Conservation (phyloP, 2,329 filamentous ascomycete species). For the Aspergillus bombycis region DNA sequence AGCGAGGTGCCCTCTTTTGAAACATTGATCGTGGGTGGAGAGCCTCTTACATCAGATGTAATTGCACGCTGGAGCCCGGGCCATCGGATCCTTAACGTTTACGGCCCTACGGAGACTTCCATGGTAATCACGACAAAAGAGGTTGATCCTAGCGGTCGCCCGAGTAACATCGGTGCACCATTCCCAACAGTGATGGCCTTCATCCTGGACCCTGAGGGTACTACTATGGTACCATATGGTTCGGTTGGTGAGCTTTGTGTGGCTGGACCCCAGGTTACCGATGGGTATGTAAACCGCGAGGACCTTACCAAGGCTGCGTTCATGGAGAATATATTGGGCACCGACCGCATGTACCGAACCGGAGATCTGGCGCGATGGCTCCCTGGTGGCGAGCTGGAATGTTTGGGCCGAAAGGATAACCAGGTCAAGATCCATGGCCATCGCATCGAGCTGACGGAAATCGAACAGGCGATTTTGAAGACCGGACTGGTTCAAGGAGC, state of each 20-base stretch:
- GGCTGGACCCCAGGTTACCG: constrained; percentile 18
- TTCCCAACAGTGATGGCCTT: constrained; percentile 16
- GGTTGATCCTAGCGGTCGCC: neutral
- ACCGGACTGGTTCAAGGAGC: neutral
- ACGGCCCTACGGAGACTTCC: constrained; percentile 8
- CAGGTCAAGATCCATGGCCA: constrained; percentile 61
- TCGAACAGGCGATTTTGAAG: constrained; percentile 14
- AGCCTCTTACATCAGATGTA: constrained; percentile 1
- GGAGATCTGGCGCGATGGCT: constrained; percentile 25
- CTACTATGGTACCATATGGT: constrained; percentile 17
- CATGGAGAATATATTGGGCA: neutral
- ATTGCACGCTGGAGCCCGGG: neutral
- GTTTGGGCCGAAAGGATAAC: constrained; percentile 61
- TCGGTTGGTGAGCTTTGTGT: constrained; percentile 21
- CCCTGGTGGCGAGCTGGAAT: constrained; percentile 20
- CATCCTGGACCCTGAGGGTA: constrained; percentile 18
- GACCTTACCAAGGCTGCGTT: constrained; percentile 18
- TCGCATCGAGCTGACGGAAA: constrained; percentile 58
- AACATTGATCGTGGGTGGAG: neutral
- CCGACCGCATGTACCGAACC: constrained; percentile 17
- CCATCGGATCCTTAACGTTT: constrained; percentile 1
- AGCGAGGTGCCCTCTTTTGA: constrained; percentile 3
- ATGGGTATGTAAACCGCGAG: constrained; percentile 21
- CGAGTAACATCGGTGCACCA: constrained; percentile 17
- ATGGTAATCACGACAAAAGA: constrained; percentile 1